A percentile compares a stretch with the other conserved stretches of the same genome.
These are phyloP conservation scores for Amylocystis lapponica DNA, from an alignment of 768 basidiomycete species.

Conservation along the genomic window DNA sequence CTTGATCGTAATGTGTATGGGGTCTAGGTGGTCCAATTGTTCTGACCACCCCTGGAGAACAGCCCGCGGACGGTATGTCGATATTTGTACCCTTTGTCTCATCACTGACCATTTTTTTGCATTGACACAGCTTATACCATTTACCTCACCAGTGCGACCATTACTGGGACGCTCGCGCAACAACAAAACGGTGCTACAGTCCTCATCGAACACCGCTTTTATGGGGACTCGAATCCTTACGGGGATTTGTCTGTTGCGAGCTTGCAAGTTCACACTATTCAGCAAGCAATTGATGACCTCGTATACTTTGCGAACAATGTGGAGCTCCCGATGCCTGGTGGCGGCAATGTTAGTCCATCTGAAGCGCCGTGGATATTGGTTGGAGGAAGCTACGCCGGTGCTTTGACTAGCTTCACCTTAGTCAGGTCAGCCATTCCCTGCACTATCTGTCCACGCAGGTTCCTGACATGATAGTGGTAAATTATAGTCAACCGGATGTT, in stretches of 20 bases:
- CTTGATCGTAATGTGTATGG: too few relatives aligned
- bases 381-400: constrained; percentile 40
- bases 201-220: constrained; percentile 70
- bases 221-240: constrained; percentile 65
- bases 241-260: constrained; percentile 54
- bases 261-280: constrained; percentile 55
- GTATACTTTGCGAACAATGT: constrained; percentile 68
- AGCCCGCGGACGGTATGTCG: constrained; percentile 39
- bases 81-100: neutral
- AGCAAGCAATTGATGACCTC: constrained; percentile 71
- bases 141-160: constrained; percentile 59
- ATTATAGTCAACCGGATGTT: constrained; percentile 46
- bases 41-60: constrained; percentile 62
- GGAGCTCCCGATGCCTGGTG: constrained; percentile 60
- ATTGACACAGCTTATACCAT: constrained; percentile 29
- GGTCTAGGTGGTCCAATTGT: constrained; percentile 48
- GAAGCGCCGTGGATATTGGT: constrained; percentile 38
- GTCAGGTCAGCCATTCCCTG: constrained; percentile 42
- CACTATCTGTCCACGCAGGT: neutral
- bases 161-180: constrained; percentile 61
- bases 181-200: constrained; percentile 59
- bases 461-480: neutral
- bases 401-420: constrained; percentile 59
- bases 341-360: constrained; percentile 53
- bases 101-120: neutral